Evolutionary conservation across 768 basidiomycete species (phyloP).

Genomic region (Lentinula aciculospora): DNA sequence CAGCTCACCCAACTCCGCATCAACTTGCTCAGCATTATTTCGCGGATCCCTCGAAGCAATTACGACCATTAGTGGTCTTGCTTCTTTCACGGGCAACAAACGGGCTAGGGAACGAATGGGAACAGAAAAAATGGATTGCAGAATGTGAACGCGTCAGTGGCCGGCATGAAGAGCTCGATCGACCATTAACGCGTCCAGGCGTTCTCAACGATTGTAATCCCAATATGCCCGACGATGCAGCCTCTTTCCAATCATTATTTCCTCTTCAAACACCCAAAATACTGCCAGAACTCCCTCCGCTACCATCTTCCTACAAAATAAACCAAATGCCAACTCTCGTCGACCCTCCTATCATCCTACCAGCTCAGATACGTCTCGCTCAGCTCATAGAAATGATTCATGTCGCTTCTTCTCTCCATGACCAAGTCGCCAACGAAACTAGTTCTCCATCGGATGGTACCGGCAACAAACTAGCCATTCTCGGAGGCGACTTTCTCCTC

Average conservation of each 20-base stretch:
- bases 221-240: conserved; percentile 71
- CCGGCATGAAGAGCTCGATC: conserved; percentile 58
- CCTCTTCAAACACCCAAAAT: conserved; percentile 36
- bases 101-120: conserved; percentile 69
- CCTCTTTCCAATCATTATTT: conserved; percentile 60
- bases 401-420: conserved; percentile 89
- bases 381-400: conserved; percentile 99
- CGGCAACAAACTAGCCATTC: conserved; percentile 89
- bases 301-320: conserved; percentile 8
- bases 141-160: conserved; percentile 51
- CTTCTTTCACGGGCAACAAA: conserved; percentile 92
- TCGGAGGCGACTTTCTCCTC: conserved; percentile 93
- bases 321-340: conserved; percentile 15
- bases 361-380: conserved; percentile 87
- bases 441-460: conserved; percentile 54
- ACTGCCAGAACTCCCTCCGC: conserved; percentile 20
- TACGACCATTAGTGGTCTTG: conserved; percentile 85
- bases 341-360: conserved; percentile 50
- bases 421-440: conserved; percentile 77
- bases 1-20: conserved; percentile 82
- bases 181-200: conserved; percentile 71
- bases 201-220: conserved; percentile 92
- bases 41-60: conserved; percentile 80
- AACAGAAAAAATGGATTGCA: conserved; percentile 54
- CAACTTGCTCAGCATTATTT: conserved; percentile 93